phyloP scores from a whole-genome alignment of 2,329 filamentous ascomycete species.

The Grosmannia huntii region DNA sequence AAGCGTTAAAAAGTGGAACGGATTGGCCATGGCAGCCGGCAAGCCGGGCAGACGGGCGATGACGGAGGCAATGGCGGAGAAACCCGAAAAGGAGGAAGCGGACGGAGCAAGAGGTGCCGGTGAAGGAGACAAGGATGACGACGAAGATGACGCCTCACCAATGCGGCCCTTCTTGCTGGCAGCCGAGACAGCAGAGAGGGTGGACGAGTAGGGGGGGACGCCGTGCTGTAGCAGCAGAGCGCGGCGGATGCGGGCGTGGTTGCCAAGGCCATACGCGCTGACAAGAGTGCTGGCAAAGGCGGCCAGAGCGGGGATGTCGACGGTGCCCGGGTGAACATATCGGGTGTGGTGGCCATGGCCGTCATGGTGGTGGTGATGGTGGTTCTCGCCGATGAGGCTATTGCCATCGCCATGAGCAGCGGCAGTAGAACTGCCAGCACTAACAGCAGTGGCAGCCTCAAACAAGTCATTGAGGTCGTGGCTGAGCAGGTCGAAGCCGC shows the following conservation, averaged over 20 bases:
- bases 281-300: conserved; percentile 74
- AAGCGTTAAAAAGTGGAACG: conserved; percentile 86
- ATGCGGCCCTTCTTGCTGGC: neutral
- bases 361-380: neutral
- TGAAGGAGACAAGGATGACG: neutral
- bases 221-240: conserved; percentile 43
- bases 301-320: conserved; percentile 70
- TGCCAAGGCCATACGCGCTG: conserved; percentile 75
- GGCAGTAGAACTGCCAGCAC: neutral
- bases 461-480: conserved; percentile 91
- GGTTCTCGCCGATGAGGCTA: conserved; percentile 27
- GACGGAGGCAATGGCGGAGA: neutral
- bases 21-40: conserved; percentile 82
- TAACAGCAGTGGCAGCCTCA: conserved; percentile 31
- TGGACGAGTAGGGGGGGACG: conserved; percentile 51
- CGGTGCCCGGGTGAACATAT: conserved; percentile 55
- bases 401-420: too few species aligned
- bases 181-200: neutral
- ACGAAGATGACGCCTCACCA: neutral
- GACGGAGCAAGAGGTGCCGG: neutral
- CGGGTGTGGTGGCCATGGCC: conserved; percentile 30
- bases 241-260: conserved; percentile 84
- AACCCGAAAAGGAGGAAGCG: neutral
- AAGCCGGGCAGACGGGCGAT: conserved; percentile 24
- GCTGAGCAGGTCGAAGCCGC: conserved; percentile 88